Base-by-base conservation (phyloP, 108 stramenopile genomes). In the Pseudonitzschia pungens region DNA sequence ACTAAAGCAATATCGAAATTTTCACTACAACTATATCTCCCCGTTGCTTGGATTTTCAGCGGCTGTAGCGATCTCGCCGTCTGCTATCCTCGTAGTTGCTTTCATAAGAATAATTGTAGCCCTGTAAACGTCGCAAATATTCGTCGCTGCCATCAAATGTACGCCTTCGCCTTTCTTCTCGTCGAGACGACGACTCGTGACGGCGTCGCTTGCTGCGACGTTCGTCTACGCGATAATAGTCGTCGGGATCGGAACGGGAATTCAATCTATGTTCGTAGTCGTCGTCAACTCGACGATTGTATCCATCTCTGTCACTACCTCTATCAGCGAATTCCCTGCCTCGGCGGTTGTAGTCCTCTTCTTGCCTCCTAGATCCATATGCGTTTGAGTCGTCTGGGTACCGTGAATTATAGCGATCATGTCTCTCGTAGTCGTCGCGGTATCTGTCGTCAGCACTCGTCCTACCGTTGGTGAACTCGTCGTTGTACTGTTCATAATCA, bases 61-160 rank as follows among this genome's bases (percentile, higher is more conserved):
- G 54, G 26, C 54, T 51, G 50, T 51, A 24, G 2, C 54, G 54
- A 26, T 48, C 45, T 48, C 45, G 45, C 2, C 18, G 3, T 48
- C 45, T 48, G 18, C 1, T 18, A 11, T 55, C 54, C 10, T 55
- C 54, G 26, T 55, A 24, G 40, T 33, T 28, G 31, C 31, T 12
- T 42, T 33, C 33, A 4, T 62, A 12, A 4, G 60, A 40, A 36
- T 40, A n/a, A 62, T 33, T 62, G 60, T 62, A 62, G 32, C 60
- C n/a, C 8, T 62, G 28, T 33, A 62, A 62, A n/a, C 60, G 60
- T 62, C 60, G 29, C 18, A 28, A 62, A 40, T 62, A 62, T 62
- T 62, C 60, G 29, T 62, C 60, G 20, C 33, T 62, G 20, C 60
- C 60, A 62, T 62, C 60, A 40, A 40, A 41, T 21, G 26, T 62